Percentiles rank a stretch among this genome's conserved stretches.
Evolutionary conservation across 768 basidiomycete genomes (phyloP).

Genomic region (Lentinula guzmanii): DNA sequence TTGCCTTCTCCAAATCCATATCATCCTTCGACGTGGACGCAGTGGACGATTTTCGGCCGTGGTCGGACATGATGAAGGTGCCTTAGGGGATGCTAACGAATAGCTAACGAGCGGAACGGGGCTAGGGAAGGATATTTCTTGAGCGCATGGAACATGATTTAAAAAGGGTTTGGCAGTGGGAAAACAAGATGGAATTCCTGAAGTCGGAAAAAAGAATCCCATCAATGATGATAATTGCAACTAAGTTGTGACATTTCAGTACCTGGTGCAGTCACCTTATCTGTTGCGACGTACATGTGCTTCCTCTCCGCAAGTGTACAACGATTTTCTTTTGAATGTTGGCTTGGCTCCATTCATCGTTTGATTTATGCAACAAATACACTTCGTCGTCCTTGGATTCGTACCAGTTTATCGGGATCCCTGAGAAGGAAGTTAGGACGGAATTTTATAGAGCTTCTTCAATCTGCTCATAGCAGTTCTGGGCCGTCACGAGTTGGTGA

Average conservation of each 20-base stretch:
- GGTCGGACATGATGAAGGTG: background rate
- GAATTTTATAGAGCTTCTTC: background rate
- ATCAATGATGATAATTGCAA: constrained; percentile 1
- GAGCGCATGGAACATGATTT: background rate
- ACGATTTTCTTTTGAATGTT: background rate
- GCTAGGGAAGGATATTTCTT: background rate
- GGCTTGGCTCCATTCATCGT: background rate
- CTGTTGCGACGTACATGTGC: background rate
- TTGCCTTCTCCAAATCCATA: background rate
- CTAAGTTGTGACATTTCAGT: background rate
- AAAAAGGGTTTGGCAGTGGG: background rate
- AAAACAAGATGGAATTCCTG: background rate
- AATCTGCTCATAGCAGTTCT: background rate
- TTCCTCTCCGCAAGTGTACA: background rate
- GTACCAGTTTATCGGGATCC: background rate
- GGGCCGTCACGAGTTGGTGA: background rate
- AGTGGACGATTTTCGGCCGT: background rate
- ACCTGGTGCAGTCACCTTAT: constrained; percentile 3
- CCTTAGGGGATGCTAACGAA: background rate
- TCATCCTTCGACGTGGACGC: background rate
- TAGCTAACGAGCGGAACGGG: background rate
- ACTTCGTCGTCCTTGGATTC: background rate
- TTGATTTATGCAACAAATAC: background rate
- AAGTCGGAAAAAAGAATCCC: background rate
- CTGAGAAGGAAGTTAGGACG: background rate